Evolutionary conservation across 1,284 basidiomycete species (phyloP).

Genomic region (Cutaneotrichosporon cavernicola): DNA sequence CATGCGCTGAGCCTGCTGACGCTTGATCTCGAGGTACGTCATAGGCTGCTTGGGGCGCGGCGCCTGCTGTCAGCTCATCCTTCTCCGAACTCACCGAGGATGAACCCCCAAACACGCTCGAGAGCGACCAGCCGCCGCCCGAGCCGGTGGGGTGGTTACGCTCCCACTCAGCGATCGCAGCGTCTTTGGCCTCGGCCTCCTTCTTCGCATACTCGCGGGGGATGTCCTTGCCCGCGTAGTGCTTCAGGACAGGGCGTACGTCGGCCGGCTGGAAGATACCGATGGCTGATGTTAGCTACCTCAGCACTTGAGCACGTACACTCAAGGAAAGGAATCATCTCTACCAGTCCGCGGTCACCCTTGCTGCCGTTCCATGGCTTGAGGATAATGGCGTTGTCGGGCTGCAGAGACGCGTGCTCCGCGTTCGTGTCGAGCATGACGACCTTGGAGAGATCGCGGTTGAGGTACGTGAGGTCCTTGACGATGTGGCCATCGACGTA

Average conservation of each 20-base stretch:
- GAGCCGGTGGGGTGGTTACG: constrained; percentile 57
- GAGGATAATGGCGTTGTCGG: constrained; percentile 83
- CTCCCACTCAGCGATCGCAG: constrained; percentile 80
- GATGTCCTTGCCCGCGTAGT: constrained; percentile 84
- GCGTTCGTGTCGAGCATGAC: constrained; percentile 81
- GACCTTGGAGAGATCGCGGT: constrained; percentile 89
- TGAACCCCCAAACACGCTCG: constrained; percentile 61
- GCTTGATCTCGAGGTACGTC: constrained; percentile 88
- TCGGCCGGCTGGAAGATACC: constrained; percentile 81
- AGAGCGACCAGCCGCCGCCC: constrained; percentile 54
- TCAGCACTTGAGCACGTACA: constrained; percentile 60
- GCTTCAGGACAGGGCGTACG: constrained; percentile 79
- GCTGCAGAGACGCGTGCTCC: constrained; percentile 74
- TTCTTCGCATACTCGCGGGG: constrained; percentile 83
- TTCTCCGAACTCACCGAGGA: constrained; percentile 15
- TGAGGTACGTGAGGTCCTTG: constrained; percentile 89
- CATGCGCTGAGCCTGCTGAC: constrained; percentile 76
- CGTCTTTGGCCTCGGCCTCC: constrained; percentile 74
- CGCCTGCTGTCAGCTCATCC: constrained; percentile 13
- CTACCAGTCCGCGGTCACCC: constrained; percentile 75
- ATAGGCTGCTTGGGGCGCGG: constrained; percentile 58
- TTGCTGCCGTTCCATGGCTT: constrained; percentile 84
- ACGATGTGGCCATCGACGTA: constrained; percentile 74
- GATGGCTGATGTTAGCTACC: constrained; percentile 61
- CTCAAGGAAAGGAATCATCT: constrained; percentile 95